Base-by-base conservation (phyloP, 2,329 filamentous ascomycete genomes). In the Metarhizium rileyi region DNA sequence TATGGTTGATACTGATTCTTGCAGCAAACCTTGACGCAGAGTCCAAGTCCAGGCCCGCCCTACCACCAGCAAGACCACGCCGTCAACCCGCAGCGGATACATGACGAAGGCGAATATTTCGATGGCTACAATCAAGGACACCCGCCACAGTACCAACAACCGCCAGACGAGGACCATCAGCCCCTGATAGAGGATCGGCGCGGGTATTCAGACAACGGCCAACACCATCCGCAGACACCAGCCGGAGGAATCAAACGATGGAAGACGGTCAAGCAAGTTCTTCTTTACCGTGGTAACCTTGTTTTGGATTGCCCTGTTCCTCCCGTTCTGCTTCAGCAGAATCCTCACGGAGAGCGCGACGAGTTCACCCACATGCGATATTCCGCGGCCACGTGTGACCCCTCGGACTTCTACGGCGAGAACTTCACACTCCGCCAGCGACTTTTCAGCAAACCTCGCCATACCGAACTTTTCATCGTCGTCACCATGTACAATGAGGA, bases 401-500 rank as follows among this genome's bases (percentile, higher is more conserved):
- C 91, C 0, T 78, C 81, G 16, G 81, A 94, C 51, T 97, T 96
- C 65, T 90, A 86, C 63, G 83, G 88, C 4, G 83, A 90, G 60
- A 87, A 91, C 53, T 97, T 96, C 60, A 96, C 91, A 1, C 70
- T 97, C 52, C 86, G 91, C 54, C 91, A 97, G 69, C 85, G 82
- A 63, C 80, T 97, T 23, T 96, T 96, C 63, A 89, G 88, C 50
- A 96, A 95, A 67, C 86, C 89, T 3, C 78, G 91, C 49, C 87
- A 95, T 62, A 96, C 91, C 0, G 91, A 97, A 70, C 74, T 97
- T 2, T 96, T 97, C 68, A 95, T 97, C 60, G 91, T 90, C 30
- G 82, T 97, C 48, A 97, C 91, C 51, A 96, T 96, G 91, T 98
- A 98, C 73, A 98, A 98, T 63, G 93, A 98, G 63, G 91, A 98